A percentile compares a stretch with the other conserved stretches of the same genome.
Evolutionary conservation across 768 basidiomycete species (phyloP).

Genomic region (Hericium alpestre): DNA sequence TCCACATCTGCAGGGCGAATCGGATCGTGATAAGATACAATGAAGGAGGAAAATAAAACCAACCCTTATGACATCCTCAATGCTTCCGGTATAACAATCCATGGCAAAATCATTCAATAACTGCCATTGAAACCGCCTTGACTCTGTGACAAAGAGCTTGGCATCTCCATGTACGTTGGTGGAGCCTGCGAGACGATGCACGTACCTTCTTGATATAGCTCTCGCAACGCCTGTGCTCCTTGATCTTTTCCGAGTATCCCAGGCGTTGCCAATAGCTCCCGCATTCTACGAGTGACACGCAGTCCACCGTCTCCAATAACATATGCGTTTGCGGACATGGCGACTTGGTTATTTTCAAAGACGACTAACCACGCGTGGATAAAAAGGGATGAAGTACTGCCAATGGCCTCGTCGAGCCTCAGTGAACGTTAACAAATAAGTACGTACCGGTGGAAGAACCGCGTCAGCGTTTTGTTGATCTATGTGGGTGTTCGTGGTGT

Average conservation of each 20-base stretch:
- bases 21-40: background rate
- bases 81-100: background rate
- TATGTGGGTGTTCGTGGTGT: too few relatives aligned
- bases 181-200: background rate
- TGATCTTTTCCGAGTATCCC: background rate
- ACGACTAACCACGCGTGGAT: too few relatives aligned
- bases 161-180: background rate
- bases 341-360: too few relatives aligned
- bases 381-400: too few relatives aligned
- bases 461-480: too few relatives aligned
- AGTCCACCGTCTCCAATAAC: background rate
- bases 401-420: too few relatives aligned
- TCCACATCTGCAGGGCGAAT: background rate
- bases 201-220: background rate
- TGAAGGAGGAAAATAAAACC: background rate
- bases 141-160: background rate
- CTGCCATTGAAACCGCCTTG: background rate
- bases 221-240: conserved; percentile 3
- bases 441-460: too few relatives aligned
- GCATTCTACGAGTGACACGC: background rate
- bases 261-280: background rate
- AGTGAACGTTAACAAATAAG: too few relatives aligned
- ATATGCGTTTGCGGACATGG: background rate
- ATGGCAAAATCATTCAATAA: background rate
- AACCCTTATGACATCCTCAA: background rate